Percentiles rank a stretch among this genome's conserved stretches.
phyloP scores from a whole-genome alignment of 495 filamentous ascomycete species.

The Neurospora sp. region DNA sequence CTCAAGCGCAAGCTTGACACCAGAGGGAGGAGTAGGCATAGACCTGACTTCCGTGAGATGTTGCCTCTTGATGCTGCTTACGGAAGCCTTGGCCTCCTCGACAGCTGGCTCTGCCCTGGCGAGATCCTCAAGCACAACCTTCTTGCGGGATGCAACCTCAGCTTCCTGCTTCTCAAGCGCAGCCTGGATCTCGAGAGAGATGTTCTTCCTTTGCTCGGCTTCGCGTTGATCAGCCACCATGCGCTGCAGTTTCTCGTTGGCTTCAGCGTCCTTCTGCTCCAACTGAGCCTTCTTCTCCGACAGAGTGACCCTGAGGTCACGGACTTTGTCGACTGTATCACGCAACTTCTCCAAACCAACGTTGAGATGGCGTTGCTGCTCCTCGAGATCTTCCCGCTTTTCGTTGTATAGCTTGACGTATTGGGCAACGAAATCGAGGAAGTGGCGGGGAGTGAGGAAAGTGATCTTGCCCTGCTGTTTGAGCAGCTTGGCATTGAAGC shows the following conservation, averaged over 20 bases:
- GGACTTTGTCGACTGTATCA: constrained; percentile 96
- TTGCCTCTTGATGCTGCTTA: constrained; percentile 94
- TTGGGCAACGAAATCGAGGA: constrained; percentile 95
- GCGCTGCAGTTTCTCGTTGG: constrained; percentile 90
- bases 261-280: constrained; percentile 86
- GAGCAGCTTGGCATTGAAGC: constrained; percentile 77
- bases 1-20: constrained; percentile 86
- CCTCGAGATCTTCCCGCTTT: constrained; percentile 95
- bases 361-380: constrained; percentile 96
- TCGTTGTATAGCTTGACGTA: constrained; percentile 97
- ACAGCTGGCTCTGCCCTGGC: constrained; percentile 91
- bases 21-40: constrained; percentile 82
- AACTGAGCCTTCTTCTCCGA: constrained; percentile 90
- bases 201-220: constrained; percentile 81
- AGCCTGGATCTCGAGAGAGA: constrained; percentile 77
- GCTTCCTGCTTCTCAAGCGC: constrained; percentile 83
- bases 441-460: constrained; percentile 91
- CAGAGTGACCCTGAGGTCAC: constrained; percentile 78
- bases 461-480: constrained; percentile 87
- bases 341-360: constrained; percentile 95
- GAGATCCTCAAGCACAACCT: constrained; percentile 80
- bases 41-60: constrained; percentile 96
- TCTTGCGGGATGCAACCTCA: constrained; percentile 71
- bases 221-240: constrained; percentile 97
- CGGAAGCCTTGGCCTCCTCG: constrained; percentile 81